These are phyloP conservation scores for Porpolomopsis calyptriformis DNA, from an alignment of 768 basidiomycete species.

Conservation along the genomic window DNA sequence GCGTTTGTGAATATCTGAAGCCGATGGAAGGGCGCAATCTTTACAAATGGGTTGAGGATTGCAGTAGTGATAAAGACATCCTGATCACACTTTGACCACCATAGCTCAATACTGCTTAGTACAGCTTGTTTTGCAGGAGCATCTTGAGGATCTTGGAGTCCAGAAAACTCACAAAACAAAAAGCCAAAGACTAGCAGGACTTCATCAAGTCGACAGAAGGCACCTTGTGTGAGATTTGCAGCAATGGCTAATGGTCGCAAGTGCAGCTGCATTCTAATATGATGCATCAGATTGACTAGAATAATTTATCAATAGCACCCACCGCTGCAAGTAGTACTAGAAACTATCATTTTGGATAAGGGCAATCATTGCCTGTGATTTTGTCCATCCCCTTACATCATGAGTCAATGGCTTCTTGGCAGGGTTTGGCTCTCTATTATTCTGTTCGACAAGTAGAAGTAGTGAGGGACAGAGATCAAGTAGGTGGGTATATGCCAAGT, in stretches of 20 bases:
- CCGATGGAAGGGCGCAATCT: slow-evolving; percentile 1
- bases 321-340: slow-evolving; percentile 23
- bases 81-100: slow-evolving; percentile 17
- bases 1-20: background rate
- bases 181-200: slow-evolving; percentile 23
- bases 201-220: slow-evolving; percentile 21
- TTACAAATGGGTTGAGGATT: slow-evolving; percentile 7
- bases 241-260: slow-evolving; percentile 23
- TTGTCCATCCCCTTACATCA: slow-evolving; percentile 16
- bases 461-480: slow-evolving; percentile 17
- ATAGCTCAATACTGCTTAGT: slow-evolving; percentile 17
- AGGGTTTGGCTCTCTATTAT: slow-evolving; percentile 10
- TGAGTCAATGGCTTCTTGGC: slow-evolving; percentile 13
- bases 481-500: slow-evolving; percentile 23
- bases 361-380: slow-evolving; percentile 18
- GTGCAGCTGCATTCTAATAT: slow-evolving; percentile 18
- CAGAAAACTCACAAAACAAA: slow-evolving; percentile 12
- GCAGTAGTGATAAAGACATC: slow-evolving; percentile 16
- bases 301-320: slow-evolving; percentile 5
- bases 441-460: slow-evolving; percentile 12
- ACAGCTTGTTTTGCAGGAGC: slow-evolving; percentile 13
- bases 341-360: slow-evolving; percentile 21
- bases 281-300: slow-evolving; percentile 4
- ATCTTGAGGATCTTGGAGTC: slow-evolving; percentile 12
- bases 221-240: slow-evolving; percentile 19